Evolutionary conservation across 257 asterid genomes (phyloP), one percentile per base, ranked within the genome.

Genomic region (Echites panduratus): DNA sequence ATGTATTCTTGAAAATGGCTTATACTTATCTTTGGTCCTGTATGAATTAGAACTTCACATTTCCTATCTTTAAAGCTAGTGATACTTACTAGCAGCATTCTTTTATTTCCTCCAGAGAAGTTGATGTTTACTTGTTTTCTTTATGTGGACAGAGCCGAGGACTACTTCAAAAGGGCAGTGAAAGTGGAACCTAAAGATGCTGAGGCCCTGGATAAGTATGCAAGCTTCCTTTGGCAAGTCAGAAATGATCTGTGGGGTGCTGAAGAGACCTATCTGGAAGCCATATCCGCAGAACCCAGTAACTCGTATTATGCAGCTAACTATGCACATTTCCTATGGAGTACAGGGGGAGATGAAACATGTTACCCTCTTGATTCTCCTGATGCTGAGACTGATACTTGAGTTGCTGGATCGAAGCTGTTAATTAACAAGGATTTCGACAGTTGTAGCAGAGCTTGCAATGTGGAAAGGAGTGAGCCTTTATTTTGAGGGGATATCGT

Each of bases 301-400:
- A 95, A 95, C 79, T 69, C 96, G 10, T 89, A 68, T 75, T 95
- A 92, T 47, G 92, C 97, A 13, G 92, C 90, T 72, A 86, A 85
- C 75, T 95, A 95, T 66, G 99, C 99, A 19, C 85, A 92, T 85
- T 95, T 95, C 73, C 76, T 95, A 19, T 95, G 97, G 97, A 95
- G 76, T 78, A 95, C 98, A 4, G 99, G 99, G 19, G 99, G 93
- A 0, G 99, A 95, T 73, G 99, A 92, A 68, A 95, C 99, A n/a
- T 95, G 98, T 82, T 92, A 79, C 75, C 96, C 98, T 64, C 86
- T 92, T 5, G 43, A 43, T 81, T 79, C 87, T 57, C 80, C 85
- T 2, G 88, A 82, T 35, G 45, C 86, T n/a, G 71, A 67, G 57
- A 44, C 52, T 0, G 84, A 85, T 56, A 47, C 38, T 47, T 85